These are phyloP conservation scores for Cytospora leucostoma DNA, from an alignment of 2,329 filamentous ascomycete genomes.

Conservation along the genomic window DNA sequence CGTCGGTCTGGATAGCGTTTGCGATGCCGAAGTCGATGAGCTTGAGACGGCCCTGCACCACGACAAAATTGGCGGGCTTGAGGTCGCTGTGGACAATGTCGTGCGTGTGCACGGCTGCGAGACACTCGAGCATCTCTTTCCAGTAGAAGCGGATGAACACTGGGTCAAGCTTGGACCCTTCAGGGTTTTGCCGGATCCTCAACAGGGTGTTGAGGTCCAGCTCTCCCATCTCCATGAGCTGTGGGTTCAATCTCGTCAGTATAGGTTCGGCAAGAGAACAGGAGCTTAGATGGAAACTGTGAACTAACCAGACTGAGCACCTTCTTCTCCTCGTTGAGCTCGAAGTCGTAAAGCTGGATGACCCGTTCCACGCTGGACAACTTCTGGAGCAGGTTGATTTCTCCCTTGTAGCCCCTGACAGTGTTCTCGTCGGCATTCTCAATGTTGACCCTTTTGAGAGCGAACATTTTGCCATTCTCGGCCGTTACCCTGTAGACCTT, in stretches of 20 bases:
- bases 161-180: constrained; percentile 77
- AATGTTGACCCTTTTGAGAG: constrained; percentile 87
- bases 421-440: constrained; percentile 85
- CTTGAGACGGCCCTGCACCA: constrained; percentile 87
- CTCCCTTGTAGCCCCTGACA: constrained; percentile 86
- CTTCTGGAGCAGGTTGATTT: constrained; percentile 87
- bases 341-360: constrained; percentile 86
- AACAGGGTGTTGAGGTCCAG: constrained; percentile 88
- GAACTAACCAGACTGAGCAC: constrained; percentile 76
- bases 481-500: constrained; percentile 97
- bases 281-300: neutral
- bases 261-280: constrained; percentile 13
- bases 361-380: constrained; percentile 85
- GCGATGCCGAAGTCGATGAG: constrained; percentile 99
- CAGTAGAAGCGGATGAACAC: constrained; percentile 97
- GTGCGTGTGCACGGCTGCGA: constrained; percentile 82
- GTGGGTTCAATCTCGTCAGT: neutral
- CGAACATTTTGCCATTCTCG: constrained; percentile 94
- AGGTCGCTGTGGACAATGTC: constrained; percentile 97
- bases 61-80: constrained; percentile 95
- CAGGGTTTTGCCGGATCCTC: constrained; percentile 68
- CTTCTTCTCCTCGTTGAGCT: constrained; percentile 90
- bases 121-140: constrained; percentile 98
- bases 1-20: constrained; percentile 91
- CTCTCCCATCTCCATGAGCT: constrained; percentile 98